Evolutionary conservation across 345 rosid genomes (phyloP), one percentile per base, ranked within the genome.

Genomic region (Citrus inodora): DNA sequence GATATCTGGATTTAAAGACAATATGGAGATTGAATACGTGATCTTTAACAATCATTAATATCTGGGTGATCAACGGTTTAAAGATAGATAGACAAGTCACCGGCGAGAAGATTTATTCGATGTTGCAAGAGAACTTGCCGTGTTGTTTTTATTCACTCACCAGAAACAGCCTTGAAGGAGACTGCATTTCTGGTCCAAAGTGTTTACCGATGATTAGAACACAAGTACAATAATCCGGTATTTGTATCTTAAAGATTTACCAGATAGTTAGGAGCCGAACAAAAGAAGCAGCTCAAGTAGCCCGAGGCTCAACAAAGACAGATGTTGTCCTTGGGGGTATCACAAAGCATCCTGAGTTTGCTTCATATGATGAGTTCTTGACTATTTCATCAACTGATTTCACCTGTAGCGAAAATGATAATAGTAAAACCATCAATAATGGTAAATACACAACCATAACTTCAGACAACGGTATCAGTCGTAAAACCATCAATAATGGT

Each of bases 301-400:
- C 59, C 75, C 92, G 84, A 24, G 66, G 83, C 86, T 92, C 95
- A 27, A 91, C 94, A 73, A 94, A 92, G 64, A 96, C 98, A 3
- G 93, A 62, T 16, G 95, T 87, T 62, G 94, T 92, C 76, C 84
- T 87, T 22, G 88, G 82, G 1, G 98, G 97, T 69, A 94, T 82
- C 11, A 75, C 73, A 80, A 92, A 92, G 84, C 88, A 67, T 72
- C 97, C 95, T 0, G 89, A 84, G 53, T 89, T 79, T 61, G 93
- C 70, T 27, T 92, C 90, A 48, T 87, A 92, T 22, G 82, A 83
- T 19, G 98, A 96, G 62, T 64, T 87, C 77, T 89, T 91, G 21
- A 92, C 93, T 27, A 80, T 71, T 74, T 89, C 86, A 80, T 96
- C 97, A 25, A 67, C 72, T 68, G 99, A 91, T 82, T 10, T 80